Base-by-base conservation (phyloP, 2,329 filamentous ascomycete genomes). In the Xylariomycetidae sp. region DNA sequence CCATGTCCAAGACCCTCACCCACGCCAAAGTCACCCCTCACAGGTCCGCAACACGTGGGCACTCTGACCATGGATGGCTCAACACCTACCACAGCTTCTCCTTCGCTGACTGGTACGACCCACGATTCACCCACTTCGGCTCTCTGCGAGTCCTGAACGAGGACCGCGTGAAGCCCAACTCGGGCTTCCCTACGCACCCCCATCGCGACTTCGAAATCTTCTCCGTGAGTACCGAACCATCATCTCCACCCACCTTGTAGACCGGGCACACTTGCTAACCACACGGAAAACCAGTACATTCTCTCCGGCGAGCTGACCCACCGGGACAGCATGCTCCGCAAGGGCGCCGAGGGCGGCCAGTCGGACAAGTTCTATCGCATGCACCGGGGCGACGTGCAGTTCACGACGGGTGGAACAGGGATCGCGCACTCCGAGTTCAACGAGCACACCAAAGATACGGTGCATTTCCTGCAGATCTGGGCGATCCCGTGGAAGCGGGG, bases 191-290 rank as follows among this genome's bases (percentile, higher is more conserved):
- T 4, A 88, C 85, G 0, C 88, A 94, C 56, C 80, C 80, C 16
- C 88, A 94, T 61, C 76, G 82, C 43, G 85, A 94, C 58, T 89
- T 88, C 58, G 85, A 94, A 61, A 94, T 94, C 63, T 94, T 90
- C 71, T 82, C 74, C 54, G n/a, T n/a, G n/a, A n/a, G n/a, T n/a
- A n/a, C n/a, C n/a, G 92, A 17, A 17, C 19, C 6, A 29, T 16
- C 15, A 5, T n/a, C 1, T 9, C 14, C 25, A 12, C 11, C 25
- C n/a, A n/a, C n/a, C n/a, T n/a, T n/a, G n/a, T n/a, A n/a, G n/a
- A n/a, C n/a, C n/a, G n/a, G n/a, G n/a, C n/a, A n/a, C n/a, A n/a
- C n/a, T n/a, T n/a, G n/a, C n/a, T n/a, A n/a, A n/a, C n/a, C 15
- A 29, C n/a, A n/a, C n/a, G n/a, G n/a, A n/a, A n/a, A n/a, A n/a